A percentile compares a stretch with the other conserved stretches of the same genome.
phyloP scores from a whole-genome alignment of 1,284 basidiomycete genomes.

The Polyporus tsugae region DNA sequence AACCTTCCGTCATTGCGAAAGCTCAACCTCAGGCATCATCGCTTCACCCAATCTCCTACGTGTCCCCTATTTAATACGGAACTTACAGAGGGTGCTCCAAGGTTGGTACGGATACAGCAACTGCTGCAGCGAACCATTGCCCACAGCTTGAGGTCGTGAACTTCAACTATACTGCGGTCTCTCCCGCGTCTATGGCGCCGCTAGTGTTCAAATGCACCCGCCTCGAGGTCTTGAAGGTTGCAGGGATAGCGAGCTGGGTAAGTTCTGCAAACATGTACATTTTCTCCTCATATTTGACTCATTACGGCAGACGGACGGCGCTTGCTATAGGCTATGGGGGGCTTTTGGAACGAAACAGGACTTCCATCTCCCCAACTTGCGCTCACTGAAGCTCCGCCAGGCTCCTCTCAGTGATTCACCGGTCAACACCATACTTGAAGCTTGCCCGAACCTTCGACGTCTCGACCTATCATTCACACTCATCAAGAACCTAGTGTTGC shows the following conservation, averaged over 20 bases:
- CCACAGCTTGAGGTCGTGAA: constrained; percentile 57
- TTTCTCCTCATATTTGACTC: background rate
- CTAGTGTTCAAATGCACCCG: constrained; percentile 52
- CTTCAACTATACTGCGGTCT: constrained; percentile 66
- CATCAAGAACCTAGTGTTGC: constrained; percentile 49
- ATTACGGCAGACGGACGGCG: constrained; percentile 61
- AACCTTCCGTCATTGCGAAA: constrained; percentile 54
- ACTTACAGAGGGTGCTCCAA: constrained; percentile 62
- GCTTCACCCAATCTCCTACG: constrained; percentile 3
- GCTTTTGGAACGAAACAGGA: constrained; percentile 37
- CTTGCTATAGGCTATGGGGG: constrained; percentile 55
- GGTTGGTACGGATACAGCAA: constrained; percentile 58
- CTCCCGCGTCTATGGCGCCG: constrained; percentile 55
- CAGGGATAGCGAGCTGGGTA: constrained; percentile 69
- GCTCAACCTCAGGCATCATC: constrained; percentile 60
- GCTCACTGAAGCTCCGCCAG: constrained; percentile 67
- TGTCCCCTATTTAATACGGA: background rate
- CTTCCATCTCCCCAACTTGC: constrained; percentile 50
- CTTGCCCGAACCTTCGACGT: constrained; percentile 59
- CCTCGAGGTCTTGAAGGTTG: constrained; percentile 67
- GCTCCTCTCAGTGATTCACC: constrained; percentile 58
- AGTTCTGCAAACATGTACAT: constrained; percentile 32
- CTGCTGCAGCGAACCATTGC: constrained; percentile 53
- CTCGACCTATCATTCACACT: constrained; percentile 73
- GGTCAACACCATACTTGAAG: constrained; percentile 50